Conservation (phyloP, 352 stramenopile genomes). For the Phytophthora tubulina region DNA sequence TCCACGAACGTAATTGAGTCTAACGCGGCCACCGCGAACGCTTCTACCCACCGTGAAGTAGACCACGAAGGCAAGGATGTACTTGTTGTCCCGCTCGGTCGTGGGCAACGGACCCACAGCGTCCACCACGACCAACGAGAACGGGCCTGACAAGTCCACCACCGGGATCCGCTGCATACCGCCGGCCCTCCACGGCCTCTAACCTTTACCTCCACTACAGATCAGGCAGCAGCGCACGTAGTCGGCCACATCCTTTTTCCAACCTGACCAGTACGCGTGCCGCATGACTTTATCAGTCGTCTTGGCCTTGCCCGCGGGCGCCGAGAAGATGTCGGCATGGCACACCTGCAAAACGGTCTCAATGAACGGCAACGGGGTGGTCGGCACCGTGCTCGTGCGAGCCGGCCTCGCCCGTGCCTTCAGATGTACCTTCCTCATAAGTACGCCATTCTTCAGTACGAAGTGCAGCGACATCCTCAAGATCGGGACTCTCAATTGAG, state of each 20-base stretch:
- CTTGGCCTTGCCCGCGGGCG: neutral
- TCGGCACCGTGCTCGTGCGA: neutral
- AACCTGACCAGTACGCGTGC: conserved; percentile 10
- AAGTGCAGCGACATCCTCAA: neutral
- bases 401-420: neutral
- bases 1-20: neutral
- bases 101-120: neutral
- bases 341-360: neutral
- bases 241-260: conserved; percentile 1
- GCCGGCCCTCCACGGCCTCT: conserved; percentile 2
- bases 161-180: conserved; percentile 18
- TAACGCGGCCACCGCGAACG: neutral
- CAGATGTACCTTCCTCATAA: neutral
- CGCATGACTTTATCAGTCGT: conserved; percentile 5
- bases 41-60: neutral
- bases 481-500: neutral
- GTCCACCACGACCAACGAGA: conserved; percentile 19
- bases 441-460: neutral
- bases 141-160: conserved; percentile 1
- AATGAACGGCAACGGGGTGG: neutral
- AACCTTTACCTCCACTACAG: neutral
- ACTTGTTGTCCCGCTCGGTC: neutral
- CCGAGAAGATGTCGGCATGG: neutral
- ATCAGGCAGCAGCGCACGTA: neutral
- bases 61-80: no score